Evolutionary conservation across 768 basidiomycete species (phyloP).

Genomic region (Podaxis carcinomalis): DNA sequence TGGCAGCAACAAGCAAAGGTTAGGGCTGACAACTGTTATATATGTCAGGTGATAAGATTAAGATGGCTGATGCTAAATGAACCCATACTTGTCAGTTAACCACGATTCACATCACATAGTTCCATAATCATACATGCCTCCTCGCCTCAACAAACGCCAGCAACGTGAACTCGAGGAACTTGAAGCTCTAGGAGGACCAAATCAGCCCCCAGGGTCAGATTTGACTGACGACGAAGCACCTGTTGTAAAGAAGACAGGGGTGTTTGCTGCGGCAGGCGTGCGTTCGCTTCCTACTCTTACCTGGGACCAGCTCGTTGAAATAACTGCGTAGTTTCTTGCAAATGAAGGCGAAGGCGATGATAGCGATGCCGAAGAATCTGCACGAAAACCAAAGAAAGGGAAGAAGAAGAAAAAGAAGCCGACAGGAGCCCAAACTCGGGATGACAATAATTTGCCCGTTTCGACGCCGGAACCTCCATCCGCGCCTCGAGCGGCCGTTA

Average conservation of each 20-base stretch:
- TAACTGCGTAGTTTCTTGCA: neutral
- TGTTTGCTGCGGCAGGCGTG: conserved; percentile 2
- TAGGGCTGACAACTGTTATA: no score
- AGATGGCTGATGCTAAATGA: no score
- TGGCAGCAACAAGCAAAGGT: no score
- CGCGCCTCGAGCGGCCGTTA: neutral
- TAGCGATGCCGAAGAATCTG: neutral
- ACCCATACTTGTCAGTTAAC: no score
- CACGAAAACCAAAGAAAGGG: conserved; percentile 17
- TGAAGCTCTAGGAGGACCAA: conserved; percentile 38
- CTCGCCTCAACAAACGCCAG: conserved; percentile 79
- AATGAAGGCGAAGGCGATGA: neutral
- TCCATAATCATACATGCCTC: conserved; percentile 44
- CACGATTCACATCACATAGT: no score
- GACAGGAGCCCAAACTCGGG: neutral
- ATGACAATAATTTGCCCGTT: neutral
- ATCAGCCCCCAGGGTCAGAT: neutral
- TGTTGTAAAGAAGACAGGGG: neutral
- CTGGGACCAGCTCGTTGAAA: neutral
- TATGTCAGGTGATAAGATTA: no score
- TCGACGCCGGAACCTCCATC: conserved; percentile 1
- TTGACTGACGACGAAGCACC: conserved; percentile 36
- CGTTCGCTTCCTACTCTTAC: neutral
- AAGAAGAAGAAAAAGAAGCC: conserved; percentile 42
- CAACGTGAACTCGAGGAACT: conserved; percentile 84